These are phyloP conservation scores for Hypoxylon sp. DNA, from an alignment of 2,329 filamentous ascomycete genomes.

Conservation along the genomic window DNA sequence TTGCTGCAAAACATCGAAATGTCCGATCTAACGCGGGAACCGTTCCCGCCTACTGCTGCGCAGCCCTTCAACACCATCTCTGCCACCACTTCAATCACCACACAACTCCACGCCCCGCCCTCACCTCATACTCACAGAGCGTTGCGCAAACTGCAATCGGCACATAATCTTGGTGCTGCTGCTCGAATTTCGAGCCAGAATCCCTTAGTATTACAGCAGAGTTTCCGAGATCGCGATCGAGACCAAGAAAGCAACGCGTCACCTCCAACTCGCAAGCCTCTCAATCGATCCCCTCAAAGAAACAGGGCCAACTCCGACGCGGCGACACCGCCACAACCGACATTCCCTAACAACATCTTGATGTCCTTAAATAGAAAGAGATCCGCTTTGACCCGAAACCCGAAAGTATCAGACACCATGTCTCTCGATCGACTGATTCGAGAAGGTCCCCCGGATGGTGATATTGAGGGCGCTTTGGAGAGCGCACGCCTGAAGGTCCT, in stretches of 20 bases:
- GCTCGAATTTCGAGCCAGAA: conserved; percentile 64
- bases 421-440: conserved; percentile 81
- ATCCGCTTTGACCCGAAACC: conserved; percentile 60
- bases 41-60: conserved; percentile 45
- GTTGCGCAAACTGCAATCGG: conserved; percentile 80
- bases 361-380: conserved; percentile 55
- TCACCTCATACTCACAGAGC: conserved; percentile 75
- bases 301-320: conserved; percentile 81
- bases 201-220: conserved; percentile 74
- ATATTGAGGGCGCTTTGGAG: conserved; percentile 75
- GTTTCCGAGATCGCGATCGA: conserved; percentile 58
- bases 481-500: conserved; percentile 80
- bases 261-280: conserved; percentile 54
- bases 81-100: conserved; percentile 51
- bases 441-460: conserved; percentile 81
- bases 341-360: conserved; percentile 55
- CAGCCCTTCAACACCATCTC: conserved; percentile 44
- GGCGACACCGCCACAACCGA: conserved; percentile 54
- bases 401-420: conserved; percentile 65
- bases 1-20: conserved; percentile 38
- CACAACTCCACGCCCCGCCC: conserved; percentile 66
- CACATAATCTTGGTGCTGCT: conserved; percentile 71
- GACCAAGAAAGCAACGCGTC: conserved; percentile 52
- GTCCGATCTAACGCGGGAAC: conserved; percentile 50
- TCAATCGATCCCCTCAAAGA: conserved; percentile 64